Conservation (phyloP, 2,329 filamentous ascomycete species). For the Aspergillus fischeri region DNA sequence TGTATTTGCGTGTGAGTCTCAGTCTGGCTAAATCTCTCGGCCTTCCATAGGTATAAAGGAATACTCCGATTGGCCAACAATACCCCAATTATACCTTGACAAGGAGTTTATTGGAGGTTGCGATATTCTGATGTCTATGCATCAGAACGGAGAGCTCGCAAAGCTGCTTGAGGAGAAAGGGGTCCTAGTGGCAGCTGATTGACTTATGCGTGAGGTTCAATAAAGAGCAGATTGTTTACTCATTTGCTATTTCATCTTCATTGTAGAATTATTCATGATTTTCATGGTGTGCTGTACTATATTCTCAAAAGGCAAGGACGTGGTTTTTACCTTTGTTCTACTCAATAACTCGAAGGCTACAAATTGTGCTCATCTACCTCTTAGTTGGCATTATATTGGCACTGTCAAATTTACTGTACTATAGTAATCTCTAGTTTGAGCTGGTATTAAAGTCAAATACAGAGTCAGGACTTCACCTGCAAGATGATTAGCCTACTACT, state of each 20-base stretch:
- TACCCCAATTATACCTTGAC: constrained; percentile 91
- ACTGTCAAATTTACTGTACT: neutral
- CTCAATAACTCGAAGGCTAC: neutral
- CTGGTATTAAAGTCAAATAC: neutral
- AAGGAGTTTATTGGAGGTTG: constrained; percentile 98
- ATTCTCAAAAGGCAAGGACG: neutral
- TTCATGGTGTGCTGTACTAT: neutral
- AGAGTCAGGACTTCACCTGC: no score
- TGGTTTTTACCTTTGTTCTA: neutral
- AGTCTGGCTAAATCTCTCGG: constrained; percentile 1
- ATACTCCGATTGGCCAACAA: constrained; percentile 98
- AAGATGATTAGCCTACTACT: neutral
- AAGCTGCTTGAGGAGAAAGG: constrained; percentile 90
- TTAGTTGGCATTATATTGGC: neutral
- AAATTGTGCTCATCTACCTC: neutral
- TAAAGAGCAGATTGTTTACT: neutral
- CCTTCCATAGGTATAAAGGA: constrained; percentile 81
- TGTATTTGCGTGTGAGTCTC: neutral
- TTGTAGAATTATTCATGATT: neutral
- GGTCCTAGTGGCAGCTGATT: constrained; percentile 66
- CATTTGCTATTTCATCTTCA: neutral
- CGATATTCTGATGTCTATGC: constrained; percentile 95
- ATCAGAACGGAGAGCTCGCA: constrained; percentile 88
- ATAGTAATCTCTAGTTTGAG: neutral
- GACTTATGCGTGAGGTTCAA: constrained; percentile 6